Evolutionary conservation across 345 rosid genomes (phyloP).

Genomic region (Draba incana): DNA sequence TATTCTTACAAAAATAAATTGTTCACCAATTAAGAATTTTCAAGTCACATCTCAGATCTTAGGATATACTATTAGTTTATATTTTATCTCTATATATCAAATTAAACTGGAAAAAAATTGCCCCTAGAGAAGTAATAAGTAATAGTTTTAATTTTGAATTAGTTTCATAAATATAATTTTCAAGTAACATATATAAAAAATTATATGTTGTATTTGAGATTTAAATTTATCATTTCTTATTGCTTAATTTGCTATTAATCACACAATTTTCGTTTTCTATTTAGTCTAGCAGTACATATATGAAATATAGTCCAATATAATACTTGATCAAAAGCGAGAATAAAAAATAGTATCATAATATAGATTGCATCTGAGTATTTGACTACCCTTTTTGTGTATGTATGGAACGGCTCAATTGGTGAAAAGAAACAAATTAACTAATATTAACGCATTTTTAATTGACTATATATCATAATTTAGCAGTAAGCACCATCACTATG

Average conservation of each 20-base stretch:
- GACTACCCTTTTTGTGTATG: slow-evolving; percentile 20
- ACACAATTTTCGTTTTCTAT: too few species aligned
- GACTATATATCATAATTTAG: slow-evolving; percentile 16
- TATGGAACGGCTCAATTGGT: background rate
- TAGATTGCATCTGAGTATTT: slow-evolving; percentile 35
- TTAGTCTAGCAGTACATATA: background rate
- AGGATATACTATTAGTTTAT: too few species aligned
- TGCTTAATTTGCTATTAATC: too few species aligned
- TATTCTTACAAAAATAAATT: background rate
- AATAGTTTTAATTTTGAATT: too few species aligned
- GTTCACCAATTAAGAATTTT: background rate
- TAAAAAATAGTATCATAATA: slow-evolving; percentile 3
- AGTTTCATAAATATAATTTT: too few species aligned
- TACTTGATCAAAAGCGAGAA: slow-evolving; percentile 19
- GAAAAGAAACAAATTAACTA: background rate
- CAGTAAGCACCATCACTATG: background rate
- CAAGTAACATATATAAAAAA: too few species aligned
- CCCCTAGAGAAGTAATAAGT: too few species aligned
- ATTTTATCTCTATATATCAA: background rate
- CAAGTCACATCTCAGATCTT: background rate
- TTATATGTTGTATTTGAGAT: too few species aligned
- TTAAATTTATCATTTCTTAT: too few species aligned
- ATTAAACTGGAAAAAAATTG: too few species aligned
- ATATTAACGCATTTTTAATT: background rate
- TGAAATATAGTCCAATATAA: slow-evolving; percentile 21